Evolutionary conservation across 1,139 yeast species (phyloP).

Genomic region (Taphrina sp.): DNA sequence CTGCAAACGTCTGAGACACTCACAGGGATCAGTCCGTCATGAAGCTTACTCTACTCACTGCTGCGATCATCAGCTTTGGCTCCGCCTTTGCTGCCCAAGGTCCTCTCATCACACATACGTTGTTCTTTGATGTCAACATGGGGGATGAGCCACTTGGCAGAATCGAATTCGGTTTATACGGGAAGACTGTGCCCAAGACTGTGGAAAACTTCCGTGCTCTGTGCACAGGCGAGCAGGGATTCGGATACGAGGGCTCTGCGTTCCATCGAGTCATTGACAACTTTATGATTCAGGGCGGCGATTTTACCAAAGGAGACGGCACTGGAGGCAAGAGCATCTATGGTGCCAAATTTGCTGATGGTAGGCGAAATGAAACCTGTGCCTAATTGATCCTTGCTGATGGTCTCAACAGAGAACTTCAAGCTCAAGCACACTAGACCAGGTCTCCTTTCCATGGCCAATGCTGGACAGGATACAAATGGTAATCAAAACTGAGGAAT

Average conservation of each 20-base stretch:
- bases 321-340: conserved; percentile 95
- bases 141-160: conserved; percentile 73
- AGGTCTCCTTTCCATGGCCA: conserved; percentile 84
- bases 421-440: conserved; percentile 72
- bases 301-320: conserved; percentile 83
- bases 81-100: conserved; percentile 26
- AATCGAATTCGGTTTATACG: conserved; percentile 74
- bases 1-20: too few relatives aligned
- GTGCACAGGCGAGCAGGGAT: conserved; percentile 86
- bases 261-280: conserved; percentile 79
- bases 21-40: too few relatives aligned
- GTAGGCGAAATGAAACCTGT: conserved; percentile 44
- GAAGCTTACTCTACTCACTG: background rate
- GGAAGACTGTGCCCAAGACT: conserved; percentile 88
- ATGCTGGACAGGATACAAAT: conserved; percentile 90
- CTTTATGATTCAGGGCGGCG: conserved; percentile 97
- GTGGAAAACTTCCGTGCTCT: conserved; percentile 89
- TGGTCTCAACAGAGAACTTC: conserved; percentile 53
- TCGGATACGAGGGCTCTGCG: conserved; percentile 65
- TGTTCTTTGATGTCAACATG: conserved; percentile 80
- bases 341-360: conserved; percentile 94
- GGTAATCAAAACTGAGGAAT: too few relatives aligned
- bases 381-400: background rate
- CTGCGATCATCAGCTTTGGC: background rate
- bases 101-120: conserved; percentile 45